These are phyloP conservation scores for Scytalidium lignicola DNA, from an alignment of 2,329 filamentous ascomycete genomes.

Conservation along the genomic window DNA sequence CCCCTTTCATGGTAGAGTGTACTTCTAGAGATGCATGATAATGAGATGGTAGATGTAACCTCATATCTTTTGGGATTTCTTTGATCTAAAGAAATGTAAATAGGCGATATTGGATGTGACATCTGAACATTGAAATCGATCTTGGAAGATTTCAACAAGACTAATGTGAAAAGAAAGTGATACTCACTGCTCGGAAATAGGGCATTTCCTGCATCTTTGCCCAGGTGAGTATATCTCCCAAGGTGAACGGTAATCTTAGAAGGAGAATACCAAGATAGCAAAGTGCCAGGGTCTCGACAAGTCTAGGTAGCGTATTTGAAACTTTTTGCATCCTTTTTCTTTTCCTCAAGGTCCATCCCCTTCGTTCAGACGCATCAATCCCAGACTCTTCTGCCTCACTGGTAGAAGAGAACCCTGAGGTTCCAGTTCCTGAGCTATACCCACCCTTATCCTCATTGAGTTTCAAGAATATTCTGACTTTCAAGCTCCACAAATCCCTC, in stretches of 20 bases:
- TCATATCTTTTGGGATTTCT: conserved; percentile 59
- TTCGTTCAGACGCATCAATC: conserved; percentile 27
- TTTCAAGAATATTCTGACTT: conserved; percentile 32
- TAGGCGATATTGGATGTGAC: background rate
- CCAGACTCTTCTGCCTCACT: conserved; percentile 31
- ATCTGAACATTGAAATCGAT: background rate
- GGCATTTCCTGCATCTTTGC: conserved; percentile 62
- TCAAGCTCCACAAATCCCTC: conserved; percentile 77
- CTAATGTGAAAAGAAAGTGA: conserved; percentile 1
- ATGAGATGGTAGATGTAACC: conserved; percentile 54
- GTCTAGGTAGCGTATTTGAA: conserved; percentile 47
- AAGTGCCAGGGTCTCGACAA: conserved; percentile 70
- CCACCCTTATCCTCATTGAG: conserved; percentile 29
- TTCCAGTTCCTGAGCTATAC: conserved; percentile 26
- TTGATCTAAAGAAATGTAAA: conserved; percentile 37
- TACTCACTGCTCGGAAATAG: conserved; percentile 61
- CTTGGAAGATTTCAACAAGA: too few species aligned
- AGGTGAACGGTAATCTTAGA: conserved; percentile 68
- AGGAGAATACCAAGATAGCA: conserved; percentile 77
- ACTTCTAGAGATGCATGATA: conserved; percentile 58
- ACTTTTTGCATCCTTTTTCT: conserved; percentile 11
- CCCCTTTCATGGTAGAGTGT: conserved; percentile 38
- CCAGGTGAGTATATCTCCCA: conserved; percentile 70
- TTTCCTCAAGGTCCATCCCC: conserved; percentile 41
- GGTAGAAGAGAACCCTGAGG: conserved; percentile 30